A percentile compares a stretch with the other conserved stretches of the same genome.
phyloP scores from a whole-genome alignment of 441 rosid genomes.

The Oxalis stricta region DNA sequence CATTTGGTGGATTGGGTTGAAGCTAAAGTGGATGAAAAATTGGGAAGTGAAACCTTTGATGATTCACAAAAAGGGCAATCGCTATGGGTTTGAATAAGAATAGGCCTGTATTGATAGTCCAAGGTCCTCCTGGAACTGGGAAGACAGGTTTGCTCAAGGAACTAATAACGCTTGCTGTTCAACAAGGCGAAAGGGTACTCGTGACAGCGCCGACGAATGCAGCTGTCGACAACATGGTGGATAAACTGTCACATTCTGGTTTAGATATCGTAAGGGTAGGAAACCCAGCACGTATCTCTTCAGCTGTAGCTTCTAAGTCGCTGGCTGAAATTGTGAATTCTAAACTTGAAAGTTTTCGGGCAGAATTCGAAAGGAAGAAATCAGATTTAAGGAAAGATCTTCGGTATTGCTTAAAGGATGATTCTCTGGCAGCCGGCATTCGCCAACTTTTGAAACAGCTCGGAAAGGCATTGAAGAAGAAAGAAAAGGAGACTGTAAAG shows the following conservation, averaged over 20 bases:
- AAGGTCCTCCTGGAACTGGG: constrained; percentile 98
- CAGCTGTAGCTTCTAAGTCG: constrained; percentile 76
- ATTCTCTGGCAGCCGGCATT: constrained; percentile 91
- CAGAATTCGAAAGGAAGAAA: constrained; percentile 77
- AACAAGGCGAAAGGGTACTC: constrained; percentile 85
- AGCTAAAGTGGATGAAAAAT: constrained; percentile 39
- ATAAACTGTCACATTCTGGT: constrained; percentile 59
- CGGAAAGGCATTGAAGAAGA: constrained; percentile 66
- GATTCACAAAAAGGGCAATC: constrained; percentile 59
- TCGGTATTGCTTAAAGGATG: constrained; percentile 69
- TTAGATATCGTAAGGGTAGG: constrained; percentile 79
- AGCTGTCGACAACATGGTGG: constrained; percentile 95
- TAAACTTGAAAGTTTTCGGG: constrained; percentile 46
- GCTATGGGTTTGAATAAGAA: constrained; percentile 76
- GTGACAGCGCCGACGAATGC: constrained; percentile 96
- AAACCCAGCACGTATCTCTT: constrained; percentile 87
- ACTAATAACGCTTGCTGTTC: constrained; percentile 54
- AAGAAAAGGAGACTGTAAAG: constrained; percentile 80
- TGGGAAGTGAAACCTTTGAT: constrained; percentile 32
- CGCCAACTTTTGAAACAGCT: constrained; percentile 93
- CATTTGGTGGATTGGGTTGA: constrained; percentile 45
- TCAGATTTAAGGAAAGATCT: constrained; percentile 81
- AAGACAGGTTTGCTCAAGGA: constrained; percentile 90
- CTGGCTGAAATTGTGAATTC: constrained; percentile 69
- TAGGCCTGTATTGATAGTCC: constrained; percentile 57